These are phyloP conservation scores for Emergomyces orientalis DNA, from an alignment of 2,329 filamentous ascomycete genomes.

Conservation along the genomic window DNA sequence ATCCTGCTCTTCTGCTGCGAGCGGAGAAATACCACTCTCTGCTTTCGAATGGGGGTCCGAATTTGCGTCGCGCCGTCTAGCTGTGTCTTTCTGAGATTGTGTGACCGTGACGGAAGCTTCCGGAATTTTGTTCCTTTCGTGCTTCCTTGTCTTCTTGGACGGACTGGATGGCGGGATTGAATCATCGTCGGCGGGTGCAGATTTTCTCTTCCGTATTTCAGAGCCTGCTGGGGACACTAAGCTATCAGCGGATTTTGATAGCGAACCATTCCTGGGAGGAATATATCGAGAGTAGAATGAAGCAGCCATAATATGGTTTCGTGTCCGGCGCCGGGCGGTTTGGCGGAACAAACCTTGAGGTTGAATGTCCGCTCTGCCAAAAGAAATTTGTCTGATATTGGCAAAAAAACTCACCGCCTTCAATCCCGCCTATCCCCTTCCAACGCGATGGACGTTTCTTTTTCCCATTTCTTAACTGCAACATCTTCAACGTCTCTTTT, in stretches of 20 bases:
- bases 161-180: slow-evolving; percentile 8
- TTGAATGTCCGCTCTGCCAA: background rate
- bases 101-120: background rate
- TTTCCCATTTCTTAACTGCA: background rate
- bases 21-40: slow-evolving; percentile 5
- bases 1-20: background rate
- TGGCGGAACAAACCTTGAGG: background rate
- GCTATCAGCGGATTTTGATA: background rate
- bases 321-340: background rate
- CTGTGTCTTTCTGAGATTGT: background rate
- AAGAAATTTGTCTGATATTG: background rate
- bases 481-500: background rate
- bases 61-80: background rate
- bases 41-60: background rate
- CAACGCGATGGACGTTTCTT: background rate
- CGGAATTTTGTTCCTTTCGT: slow-evolving; percentile 29
- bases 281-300: slow-evolving; percentile 41
- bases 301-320: slow-evolving; percentile 33
- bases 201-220: slow-evolving; percentile 18
- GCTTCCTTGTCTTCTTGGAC: slow-evolving; percentile 30
- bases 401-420: slow-evolving; percentile 17
- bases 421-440: too few relatives aligned
- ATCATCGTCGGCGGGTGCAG: background rate
- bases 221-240: slow-evolving; percentile 1
- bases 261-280: slow-evolving; percentile 24